Base-by-base conservation (phyloP, 768 basidiomycete genomes). In the Lentinula guzmanii region DNA sequence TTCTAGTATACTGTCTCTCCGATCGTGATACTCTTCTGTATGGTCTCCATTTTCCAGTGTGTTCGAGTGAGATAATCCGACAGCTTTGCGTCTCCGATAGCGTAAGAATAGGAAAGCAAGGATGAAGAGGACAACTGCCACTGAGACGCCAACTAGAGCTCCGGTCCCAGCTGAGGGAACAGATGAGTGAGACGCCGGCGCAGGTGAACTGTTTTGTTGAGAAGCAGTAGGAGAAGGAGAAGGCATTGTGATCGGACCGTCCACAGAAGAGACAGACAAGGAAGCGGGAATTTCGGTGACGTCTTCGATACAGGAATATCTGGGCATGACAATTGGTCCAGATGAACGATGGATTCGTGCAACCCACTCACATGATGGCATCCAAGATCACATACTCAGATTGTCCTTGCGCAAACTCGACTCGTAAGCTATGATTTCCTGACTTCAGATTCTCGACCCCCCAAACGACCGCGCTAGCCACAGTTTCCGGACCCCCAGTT, bases 401-500 rank as follows among this genome's bases (percentile, higher is more conserved):
- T 21, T 35, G 8, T 2, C 33, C 59, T 21, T 60, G 46, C 15
- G 54, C 33, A 52, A 58, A 62, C 18, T 45, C 34, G 15, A 62
- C 52, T 18, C 21, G 21, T 41, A 62, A 46, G 8, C 43, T 58
- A 52, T 62, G 61, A 21, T 48, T 31, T 13, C 42, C 54, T 5
- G 13, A 24, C 16, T 39, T 28, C 48, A 62, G 58, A 31, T 55
- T 53, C 24, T 45, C 43, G 7, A 34, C 21, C 10, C 28, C 18
- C 54, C 54, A 62, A 18, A 35, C 39, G 21, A 55, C 55, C 21
- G 28, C 45, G 16, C 33, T 58, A 21, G 42, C 15, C 7, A 62
- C 61, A 15, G 61, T 62, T 41, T 58, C 61, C 15, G 61, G 21
- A 33, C 31, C 53, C n/a, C 18, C 55, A 16, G 34, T 56, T 13